A percentile compares a stretch with the other conserved stretches of the same genome.
These are phyloP conservation scores for Blastomyces parvus DNA, from an alignment of 2,329 filamentous ascomycete species.

Conservation along the genomic window DNA sequence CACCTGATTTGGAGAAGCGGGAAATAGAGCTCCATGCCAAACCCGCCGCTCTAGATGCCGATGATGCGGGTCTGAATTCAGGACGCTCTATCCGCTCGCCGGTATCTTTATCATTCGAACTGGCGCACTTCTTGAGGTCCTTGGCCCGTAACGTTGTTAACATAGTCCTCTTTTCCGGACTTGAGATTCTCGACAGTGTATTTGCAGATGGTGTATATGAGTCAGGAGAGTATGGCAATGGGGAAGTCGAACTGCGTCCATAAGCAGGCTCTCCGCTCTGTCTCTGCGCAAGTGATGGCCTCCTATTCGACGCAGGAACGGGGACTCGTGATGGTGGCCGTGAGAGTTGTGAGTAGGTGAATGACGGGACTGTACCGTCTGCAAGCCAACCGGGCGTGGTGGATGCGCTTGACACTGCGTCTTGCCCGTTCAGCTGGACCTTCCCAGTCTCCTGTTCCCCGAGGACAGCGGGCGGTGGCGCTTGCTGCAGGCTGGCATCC, in stretches of 20 bases:
- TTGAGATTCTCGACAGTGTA: constrained; percentile 45
- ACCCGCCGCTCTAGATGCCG: constrained; percentile 52
- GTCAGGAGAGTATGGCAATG: constrained; percentile 25
- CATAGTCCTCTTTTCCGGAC: constrained; percentile 54
- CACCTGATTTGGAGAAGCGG: constrained; percentile 15
- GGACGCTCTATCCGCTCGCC: background rate
- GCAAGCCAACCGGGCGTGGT: constrained; percentile 57
- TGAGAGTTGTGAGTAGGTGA: constrained; percentile 73
- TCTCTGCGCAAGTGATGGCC: constrained; percentile 23
- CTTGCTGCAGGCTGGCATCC: constrained; percentile 36
- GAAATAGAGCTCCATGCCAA: constrained; percentile 48
- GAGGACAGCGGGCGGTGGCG: constrained; percentile 8
- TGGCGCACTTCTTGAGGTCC: constrained; percentile 32
- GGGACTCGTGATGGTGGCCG: constrained; percentile 48
- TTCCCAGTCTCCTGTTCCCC: constrained; percentile 5
- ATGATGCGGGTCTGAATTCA: constrained; percentile 23
- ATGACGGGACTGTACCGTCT: constrained; percentile 68
- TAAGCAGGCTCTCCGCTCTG: background rate
- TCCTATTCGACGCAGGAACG: constrained; percentile 39
- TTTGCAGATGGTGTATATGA: constrained; percentile 27
- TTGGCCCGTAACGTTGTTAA: constrained; percentile 45
- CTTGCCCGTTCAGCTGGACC: constrained; percentile 23
- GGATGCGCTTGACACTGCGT: constrained; percentile 17
- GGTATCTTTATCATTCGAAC: background rate
- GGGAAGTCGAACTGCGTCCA: background rate